Evolutionary conservation across 257 asterid genomes (phyloP).

Genomic region (Haberlea rhodopensis): DNA sequence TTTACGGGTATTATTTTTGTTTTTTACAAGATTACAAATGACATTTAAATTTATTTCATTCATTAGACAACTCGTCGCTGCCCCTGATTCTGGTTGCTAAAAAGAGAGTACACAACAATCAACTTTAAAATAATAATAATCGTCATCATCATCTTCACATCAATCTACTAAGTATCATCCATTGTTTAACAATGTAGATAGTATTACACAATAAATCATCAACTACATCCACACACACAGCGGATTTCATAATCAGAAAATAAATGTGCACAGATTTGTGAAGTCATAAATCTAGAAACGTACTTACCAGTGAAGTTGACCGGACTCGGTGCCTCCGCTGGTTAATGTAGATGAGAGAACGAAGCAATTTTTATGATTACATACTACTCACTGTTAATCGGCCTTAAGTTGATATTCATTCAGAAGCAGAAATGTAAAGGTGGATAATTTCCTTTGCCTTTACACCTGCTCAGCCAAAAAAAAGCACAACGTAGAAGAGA

Average conservation of each 20-base stretch:
- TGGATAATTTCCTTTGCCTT: conserved; percentile 13
- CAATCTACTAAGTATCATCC: background rate
- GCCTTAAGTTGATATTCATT: background rate
- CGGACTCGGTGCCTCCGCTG: background rate
- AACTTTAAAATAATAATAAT: no score
- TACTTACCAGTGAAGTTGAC: background rate
- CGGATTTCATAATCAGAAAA: background rate
- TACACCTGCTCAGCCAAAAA: conserved; percentile 28
- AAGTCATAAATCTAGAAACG: background rate
- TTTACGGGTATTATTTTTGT: no score
- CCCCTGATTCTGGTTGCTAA: no score
- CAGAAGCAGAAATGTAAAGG: conserved; percentile 7
- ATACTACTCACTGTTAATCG: conserved; percentile 15
- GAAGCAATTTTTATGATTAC: background rate
- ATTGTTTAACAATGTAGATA: background rate
- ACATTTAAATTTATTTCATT: no score
- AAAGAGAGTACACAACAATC: no score
- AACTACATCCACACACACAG: background rate
- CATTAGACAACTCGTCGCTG: no score
- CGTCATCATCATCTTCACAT: background rate
- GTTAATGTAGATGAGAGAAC: background rate
- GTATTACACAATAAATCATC: background rate
- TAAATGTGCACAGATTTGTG: background rate
- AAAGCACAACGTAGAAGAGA: conserved; percentile 20
- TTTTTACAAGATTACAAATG: no score